phyloP scores from a whole-genome alignment of 176 grass and related monocot genomes.

The Hordeum vulgare region MorexV3_pseudomolecules_assembly NC_058524.1:372823932-372824431 shows the following conservation, averaged over 20 bases:
- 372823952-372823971: not conserved
- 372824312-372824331: not conserved
- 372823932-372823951: conserved; percentile 6
- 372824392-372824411: not conserved
- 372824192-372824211: not conserved
- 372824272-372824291: not conserved
- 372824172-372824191: not conserved
- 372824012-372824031: conserved; percentile 78
- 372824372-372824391: conserved; percentile 5
- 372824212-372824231: not conserved
- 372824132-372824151: not conserved
- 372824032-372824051: conserved; percentile 74
- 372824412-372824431: not conserved
- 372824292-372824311: not conserved
- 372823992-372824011: conserved; percentile 50
- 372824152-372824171: not conserved
- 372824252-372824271: not conserved
- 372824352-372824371: not conserved
- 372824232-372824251: not conserved
- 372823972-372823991: not conserved
- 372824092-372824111: conserved; percentile 48
- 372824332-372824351: not conserved
- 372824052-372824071: conserved; percentile 82
- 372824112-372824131: conserved; percentile 19
- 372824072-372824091: conserved; percentile 74